Percentiles rank a stretch among this genome's conserved stretches.
Conservation (phyloP, 805 yeast species). For the Candida arabinofermentans region DNA sequence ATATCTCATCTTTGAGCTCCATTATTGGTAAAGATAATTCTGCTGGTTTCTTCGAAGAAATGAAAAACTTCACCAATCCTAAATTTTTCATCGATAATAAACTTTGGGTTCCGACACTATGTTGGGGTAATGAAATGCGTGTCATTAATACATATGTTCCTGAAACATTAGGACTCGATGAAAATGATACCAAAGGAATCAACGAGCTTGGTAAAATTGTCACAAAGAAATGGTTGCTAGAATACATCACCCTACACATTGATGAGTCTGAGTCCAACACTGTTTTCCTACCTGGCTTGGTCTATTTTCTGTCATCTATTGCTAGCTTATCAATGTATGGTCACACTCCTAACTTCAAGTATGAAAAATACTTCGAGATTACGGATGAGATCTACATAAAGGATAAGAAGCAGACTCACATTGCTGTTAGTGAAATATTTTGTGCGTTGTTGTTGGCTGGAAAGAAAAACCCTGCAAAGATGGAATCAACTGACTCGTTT, state of each 20-base stretch:
- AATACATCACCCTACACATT: slow-evolving; percentile 47
- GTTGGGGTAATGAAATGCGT: slow-evolving; percentile 60
- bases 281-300: slow-evolving; percentile 62
- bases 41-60: slow-evolving; percentile 45
- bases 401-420: slow-evolving; percentile 73
- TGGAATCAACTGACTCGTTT: slow-evolving; percentile 40
- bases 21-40: slow-evolving; percentile 19
- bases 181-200: slow-evolving; percentile 41
- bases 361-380: slow-evolving; percentile 50
- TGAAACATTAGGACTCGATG: slow-evolving; percentile 30
- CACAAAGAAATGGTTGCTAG: slow-evolving; percentile 54
- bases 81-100: slow-evolving; percentile 55
- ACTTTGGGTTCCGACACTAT: slow-evolving; percentile 61
- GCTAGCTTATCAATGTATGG: slow-evolving; percentile 46
- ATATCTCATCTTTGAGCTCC: slow-evolving; percentile 8
- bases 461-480: slow-evolving; percentile 30
- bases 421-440: slow-evolving; percentile 66
- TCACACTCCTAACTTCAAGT: slow-evolving; percentile 37
- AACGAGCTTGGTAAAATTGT: slow-evolving; percentile 40
- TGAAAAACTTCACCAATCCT: slow-evolving; percentile 44
- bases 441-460: slow-evolving; percentile 58
- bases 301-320: slow-evolving; percentile 50
- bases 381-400: slow-evolving; percentile 49
- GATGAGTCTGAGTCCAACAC: slow-evolving; percentile 68
- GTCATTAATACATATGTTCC: slow-evolving; percentile 39